Conservation (phyloP, 768 basidiomycete genomes). For the Sarcodon sp. region DNA sequence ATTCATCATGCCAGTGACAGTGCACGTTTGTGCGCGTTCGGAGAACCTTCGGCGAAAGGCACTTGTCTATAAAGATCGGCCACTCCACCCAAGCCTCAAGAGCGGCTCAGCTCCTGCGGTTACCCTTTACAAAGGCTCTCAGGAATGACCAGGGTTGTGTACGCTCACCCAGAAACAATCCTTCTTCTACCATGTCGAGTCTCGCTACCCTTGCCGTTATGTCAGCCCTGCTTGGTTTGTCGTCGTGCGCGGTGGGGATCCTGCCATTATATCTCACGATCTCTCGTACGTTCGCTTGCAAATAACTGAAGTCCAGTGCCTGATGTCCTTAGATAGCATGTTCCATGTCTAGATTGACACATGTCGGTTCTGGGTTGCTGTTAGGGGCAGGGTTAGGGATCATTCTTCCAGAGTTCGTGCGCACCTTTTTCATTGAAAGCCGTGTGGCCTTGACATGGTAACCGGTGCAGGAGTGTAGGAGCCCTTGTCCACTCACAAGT, state of each 20-base stretch:
- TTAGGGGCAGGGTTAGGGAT: slow-evolving; percentile 85
- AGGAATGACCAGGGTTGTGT: too few species aligned
- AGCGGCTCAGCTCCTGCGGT: too few species aligned
- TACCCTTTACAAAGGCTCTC: too few species aligned
- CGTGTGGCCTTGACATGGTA: slow-evolving; percentile 1
- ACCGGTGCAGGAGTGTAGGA: slow-evolving; percentile 52
- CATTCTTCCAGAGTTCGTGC: slow-evolving; percentile 83
- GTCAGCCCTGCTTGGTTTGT: slow-evolving; percentile 45
- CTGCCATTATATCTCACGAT: slow-evolving; percentile 64
- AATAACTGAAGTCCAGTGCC: background rate
- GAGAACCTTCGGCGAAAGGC: too few species aligned
- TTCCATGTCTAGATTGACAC: slow-evolving; percentile 31
- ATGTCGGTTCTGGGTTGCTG: slow-evolving; percentile 71
- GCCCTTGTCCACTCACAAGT: slow-evolving; percentile 17
- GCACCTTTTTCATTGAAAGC: background rate
- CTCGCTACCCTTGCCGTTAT: slow-evolving; percentile 36
- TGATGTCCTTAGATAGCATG: slow-evolving; percentile 17
- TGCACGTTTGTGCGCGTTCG: too few species aligned
- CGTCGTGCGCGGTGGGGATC: slow-evolving; percentile 59
- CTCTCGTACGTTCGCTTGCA: slow-evolving; percentile 35
- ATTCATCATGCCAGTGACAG: too few species aligned
- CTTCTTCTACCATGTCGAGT: slow-evolving; percentile 13
- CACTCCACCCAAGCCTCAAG: too few species aligned
- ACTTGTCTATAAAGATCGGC: too few species aligned
- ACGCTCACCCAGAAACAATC: too few species aligned